Evolutionary conservation across 345 rosid genomes (phyloP).

Genomic region (Trapa incisa): DNA sequence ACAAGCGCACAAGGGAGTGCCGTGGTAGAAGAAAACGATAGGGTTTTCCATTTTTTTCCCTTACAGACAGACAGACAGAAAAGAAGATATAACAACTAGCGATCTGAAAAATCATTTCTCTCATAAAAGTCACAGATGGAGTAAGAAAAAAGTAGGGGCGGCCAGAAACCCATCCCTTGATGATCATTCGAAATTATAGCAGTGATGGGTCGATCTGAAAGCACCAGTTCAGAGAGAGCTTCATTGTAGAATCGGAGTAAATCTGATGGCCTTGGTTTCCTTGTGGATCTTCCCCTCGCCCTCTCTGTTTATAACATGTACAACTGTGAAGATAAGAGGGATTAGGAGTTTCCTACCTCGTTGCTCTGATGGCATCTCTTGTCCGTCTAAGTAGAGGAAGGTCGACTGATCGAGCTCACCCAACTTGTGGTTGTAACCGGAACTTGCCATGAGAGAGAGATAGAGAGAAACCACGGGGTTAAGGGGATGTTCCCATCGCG

Average conservation of each 20-base stretch:
- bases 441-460: conserved; percentile 32
- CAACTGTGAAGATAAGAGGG: conserved; percentile 2
- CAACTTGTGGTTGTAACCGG: conserved; percentile 28
- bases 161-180: not conserved
- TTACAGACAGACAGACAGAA: not conserved
- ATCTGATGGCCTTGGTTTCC: conserved; percentile 38
- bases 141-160: not conserved
- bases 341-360: conserved; percentile 41
- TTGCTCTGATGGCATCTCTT: conserved; percentile 53
- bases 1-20: conserved; percentile 6
- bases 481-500: not conserved
- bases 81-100: conserved; percentile 2
- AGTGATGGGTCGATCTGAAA: not conserved
- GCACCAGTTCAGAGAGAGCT: not conserved
- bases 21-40: not conserved
- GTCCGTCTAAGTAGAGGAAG: conserved; percentile 86
- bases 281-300: conserved; percentile 24
- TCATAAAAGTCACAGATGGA: not conserved
- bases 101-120: not conserved
- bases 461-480: conserved; percentile 15
- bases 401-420: conserved; percentile 95
- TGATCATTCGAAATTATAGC: not conserved
- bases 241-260: conserved; percentile 29
- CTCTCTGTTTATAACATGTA: not conserved
- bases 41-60: not conserved